phyloP scores from a whole-genome alignment of 2,329 filamentous ascomycete genomes.

The Metarhizium rileyi region DNA sequence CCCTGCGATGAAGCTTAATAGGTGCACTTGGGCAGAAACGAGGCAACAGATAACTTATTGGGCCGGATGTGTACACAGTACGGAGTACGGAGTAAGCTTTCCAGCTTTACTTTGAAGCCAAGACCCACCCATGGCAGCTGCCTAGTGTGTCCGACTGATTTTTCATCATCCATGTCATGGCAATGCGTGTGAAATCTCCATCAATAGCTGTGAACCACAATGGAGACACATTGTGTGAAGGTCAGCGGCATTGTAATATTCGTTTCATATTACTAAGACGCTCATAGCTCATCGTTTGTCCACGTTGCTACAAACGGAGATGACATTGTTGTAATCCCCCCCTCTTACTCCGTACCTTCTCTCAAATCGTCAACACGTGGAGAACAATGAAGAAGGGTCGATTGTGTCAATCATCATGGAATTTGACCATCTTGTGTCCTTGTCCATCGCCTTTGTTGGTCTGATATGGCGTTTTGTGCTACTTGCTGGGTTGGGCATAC shows the following conservation, averaged over 20 bases:
- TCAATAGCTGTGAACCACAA: background rate
- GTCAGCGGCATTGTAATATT: background rate
- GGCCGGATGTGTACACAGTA: no score
- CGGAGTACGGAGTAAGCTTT: no score
- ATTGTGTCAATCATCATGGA: background rate
- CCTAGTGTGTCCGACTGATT: background rate
- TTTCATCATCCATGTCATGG: background rate
- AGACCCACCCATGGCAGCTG: background rate
- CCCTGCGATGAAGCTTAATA: no score
- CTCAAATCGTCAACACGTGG: background rate
- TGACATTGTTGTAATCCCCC: background rate
- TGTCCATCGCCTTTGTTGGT: background rate
- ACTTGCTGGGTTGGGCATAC: slow-evolving; percentile 6
- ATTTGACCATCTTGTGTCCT: background rate
- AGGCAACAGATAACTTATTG: no score
- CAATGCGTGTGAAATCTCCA: background rate
- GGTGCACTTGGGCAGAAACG: no score
- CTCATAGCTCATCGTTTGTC: background rate
- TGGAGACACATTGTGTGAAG: background rate
- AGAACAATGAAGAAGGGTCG: background rate
- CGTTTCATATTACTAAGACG: background rate
- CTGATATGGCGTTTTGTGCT: background rate
- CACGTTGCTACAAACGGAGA: background rate
- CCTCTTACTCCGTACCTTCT: background rate
- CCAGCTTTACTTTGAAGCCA: no score